Percentiles rank a stretch among this genome's conserved stretches.
Conservation (phyloP, 352 stramenopile species). For the Aphanomyces cochlioides region DNA sequence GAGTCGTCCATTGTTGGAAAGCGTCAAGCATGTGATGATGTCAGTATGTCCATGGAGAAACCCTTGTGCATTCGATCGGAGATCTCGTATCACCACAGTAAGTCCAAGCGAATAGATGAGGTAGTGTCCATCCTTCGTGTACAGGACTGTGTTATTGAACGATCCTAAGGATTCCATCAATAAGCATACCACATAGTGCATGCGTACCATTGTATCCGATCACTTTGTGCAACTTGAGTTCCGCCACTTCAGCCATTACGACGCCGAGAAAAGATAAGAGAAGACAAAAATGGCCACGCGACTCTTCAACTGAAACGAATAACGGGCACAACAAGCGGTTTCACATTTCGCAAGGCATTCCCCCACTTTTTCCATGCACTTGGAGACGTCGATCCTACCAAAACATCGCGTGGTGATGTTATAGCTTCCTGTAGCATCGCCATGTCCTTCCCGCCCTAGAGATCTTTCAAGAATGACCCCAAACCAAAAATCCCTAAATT, state of each 20-base stretch:
- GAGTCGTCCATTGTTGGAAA: slow-evolving; percentile 87
- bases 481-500: too few species aligned
- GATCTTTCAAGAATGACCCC: too few species aligned
- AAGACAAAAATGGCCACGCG: background rate
- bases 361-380: too few species aligned
- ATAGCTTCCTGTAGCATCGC: too few species aligned
- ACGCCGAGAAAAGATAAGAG: background rate
- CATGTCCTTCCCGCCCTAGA: too few species aligned
- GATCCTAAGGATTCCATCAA: slow-evolving; percentile 29
- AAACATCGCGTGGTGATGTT: too few species aligned
- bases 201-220: slow-evolving; percentile 76
- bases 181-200: background rate
- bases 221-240: slow-evolving; percentile 71
- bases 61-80: slow-evolving; percentile 64
- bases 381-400: too few species aligned
- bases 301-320: too few species aligned
- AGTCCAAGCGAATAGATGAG: slow-evolving; percentile 85
- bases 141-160: slow-evolving; percentile 68
- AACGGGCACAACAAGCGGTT: too few species aligned
- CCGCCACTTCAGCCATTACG: slow-evolving; percentile 59
- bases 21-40: slow-evolving; percentile 88
- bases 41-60: slow-evolving; percentile 93
- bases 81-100: slow-evolving; percentile 79
- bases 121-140: slow-evolving; percentile 73
- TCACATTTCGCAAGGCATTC: too few species aligned